Base-by-base conservation (phyloP, 1,284 basidiomycete species). In the Hemileia vastatrix region DNA sequence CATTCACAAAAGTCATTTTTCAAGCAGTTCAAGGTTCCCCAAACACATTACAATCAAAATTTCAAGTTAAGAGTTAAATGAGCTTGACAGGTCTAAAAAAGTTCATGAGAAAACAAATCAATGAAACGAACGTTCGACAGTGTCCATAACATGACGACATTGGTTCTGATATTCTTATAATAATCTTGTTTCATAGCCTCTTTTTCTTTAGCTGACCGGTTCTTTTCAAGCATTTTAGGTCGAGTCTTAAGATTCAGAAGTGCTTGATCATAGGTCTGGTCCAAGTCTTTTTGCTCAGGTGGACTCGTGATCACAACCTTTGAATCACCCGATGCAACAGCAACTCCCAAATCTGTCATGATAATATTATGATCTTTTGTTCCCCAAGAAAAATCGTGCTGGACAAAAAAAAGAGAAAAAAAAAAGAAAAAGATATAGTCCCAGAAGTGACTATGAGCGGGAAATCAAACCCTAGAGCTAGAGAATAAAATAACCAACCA, bases 291-390 rank as follows among this genome's bases (percentile, higher is more conserved):
- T 59, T 88, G 86, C 57, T 88, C 88, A 0, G 88, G 84, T 2
- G 88, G 83, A 69, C 96, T 82, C 68, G 91, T 87, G 61, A 96
- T 86, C 70, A 95, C 90, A 45, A 97, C 85, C 70, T 86, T 81
- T 36, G 81, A 84, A 71, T 88, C 83, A 71, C 88, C 86, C 23
- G 86, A 82, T 6, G 77, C 78, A 6, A 79, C 76, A 11, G 79
- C 80, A 18, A 72, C 71, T n/a, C 77, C 77, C 31, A 76, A 64
- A 57, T 76, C 74, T 21, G 67, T 67, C 44, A 70, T 68, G 6
- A 68, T 64, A 11, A 68, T 64, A 4, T 72, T 73, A 53, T 74
- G 71, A 50, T 77, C 76, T 51, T 78, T 78, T 27, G 77, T 78
- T 1, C 77, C 77, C 77, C 77, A 77, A 2, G 62, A 65, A 56